Percentiles rank a stretch among this genome's conserved stretches.
These are phyloP conservation scores for Penstemon eatonii DNA, from an alignment of 257 asterid genomes.

Conservation along the genomic window DNA sequence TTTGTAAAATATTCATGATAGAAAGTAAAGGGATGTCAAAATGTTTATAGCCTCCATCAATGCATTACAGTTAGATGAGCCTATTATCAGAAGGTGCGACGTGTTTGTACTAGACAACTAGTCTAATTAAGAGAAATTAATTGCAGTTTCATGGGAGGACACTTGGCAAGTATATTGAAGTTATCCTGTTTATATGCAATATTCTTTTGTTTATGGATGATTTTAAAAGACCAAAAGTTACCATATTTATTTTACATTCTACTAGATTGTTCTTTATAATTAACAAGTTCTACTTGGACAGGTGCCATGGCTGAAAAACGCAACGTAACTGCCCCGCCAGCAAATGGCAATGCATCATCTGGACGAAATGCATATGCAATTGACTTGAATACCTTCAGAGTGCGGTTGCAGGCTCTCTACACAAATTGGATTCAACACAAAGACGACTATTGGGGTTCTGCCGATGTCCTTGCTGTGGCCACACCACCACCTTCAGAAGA, in stretches of 20 bases:
- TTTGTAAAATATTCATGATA: not conserved
- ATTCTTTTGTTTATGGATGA: not conserved
- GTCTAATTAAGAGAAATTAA: not conserved
- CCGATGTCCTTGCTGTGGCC: constrained; percentile 53
- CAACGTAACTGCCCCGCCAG: constrained; percentile 36
- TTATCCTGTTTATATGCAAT: not conserved
- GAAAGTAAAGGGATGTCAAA: not conserved
- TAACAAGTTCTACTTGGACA: constrained; percentile 22
- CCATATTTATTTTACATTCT: not conserved
- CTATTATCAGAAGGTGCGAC: not conserved
- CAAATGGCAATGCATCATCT: constrained; percentile 33
- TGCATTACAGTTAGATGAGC: not conserved
- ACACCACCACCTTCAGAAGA: constrained; percentile 71
- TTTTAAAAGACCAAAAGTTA: not conserved
- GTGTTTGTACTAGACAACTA: not conserved
- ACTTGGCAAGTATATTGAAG: not conserved
- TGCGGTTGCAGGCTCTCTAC: constrained; percentile 52
- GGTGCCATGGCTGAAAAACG: constrained; percentile 50
- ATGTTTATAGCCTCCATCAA: not conserved
- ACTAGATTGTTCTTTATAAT: not conserved
- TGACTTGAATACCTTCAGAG: constrained; percentile 47
- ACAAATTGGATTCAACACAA: constrained; percentile 52
- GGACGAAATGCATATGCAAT: constrained; percentile 43
- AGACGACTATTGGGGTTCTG: constrained; percentile 55
- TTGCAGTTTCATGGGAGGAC: not conserved